A percentile compares a stretch with the other conserved stretches of the same genome.
Evolutionary conservation across 257 asterid species (phyloP).

Genomic region (Fraxinus excelsior): DNA sequence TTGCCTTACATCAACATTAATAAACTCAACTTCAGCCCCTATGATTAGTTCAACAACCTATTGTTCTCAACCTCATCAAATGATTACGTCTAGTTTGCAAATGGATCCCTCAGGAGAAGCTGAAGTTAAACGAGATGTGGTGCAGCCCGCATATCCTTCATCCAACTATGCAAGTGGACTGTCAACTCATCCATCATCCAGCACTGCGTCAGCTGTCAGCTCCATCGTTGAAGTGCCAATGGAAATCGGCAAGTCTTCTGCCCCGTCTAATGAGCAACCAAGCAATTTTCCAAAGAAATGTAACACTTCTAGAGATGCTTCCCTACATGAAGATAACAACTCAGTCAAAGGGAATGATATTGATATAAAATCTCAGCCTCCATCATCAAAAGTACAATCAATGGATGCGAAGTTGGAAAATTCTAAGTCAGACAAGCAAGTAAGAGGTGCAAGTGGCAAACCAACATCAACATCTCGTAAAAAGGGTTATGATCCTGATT

Average conservation of each 20-base stretch:
- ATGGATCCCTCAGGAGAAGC: constrained; percentile 37
- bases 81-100: constrained; percentile 31
- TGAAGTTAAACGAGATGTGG: constrained; percentile 36
- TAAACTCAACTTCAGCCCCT: constrained; percentile 75
- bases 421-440: constrained; percentile 60
- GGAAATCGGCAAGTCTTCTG: constrained; percentile 38
- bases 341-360: constrained; percentile 41
- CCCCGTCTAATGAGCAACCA: constrained; percentile 35
- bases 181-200: constrained; percentile 36
- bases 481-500: constrained; percentile 79
- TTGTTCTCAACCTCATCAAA: constrained; percentile 55
- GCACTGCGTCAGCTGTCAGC: constrained; percentile 38
- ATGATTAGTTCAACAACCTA: constrained; percentile 72
- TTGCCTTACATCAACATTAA: constrained; percentile 74
- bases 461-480: constrained; percentile 72
- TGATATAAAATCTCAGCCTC: constrained; percentile 46
- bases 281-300: constrained; percentile 39
- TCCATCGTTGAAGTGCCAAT: constrained; percentile 34
- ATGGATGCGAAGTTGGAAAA: constrained; percentile 49
- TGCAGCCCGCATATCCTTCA: constrained; percentile 44
- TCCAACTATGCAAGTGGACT: constrained; percentile 37
- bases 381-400: constrained; percentile 41
- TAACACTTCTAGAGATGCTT: constrained; percentile 31
- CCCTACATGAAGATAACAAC: constrained; percentile 35
- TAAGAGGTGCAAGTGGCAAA: constrained; percentile 60